A percentile compares a stretch with the other conserved stretches of the same genome.
These are phyloP conservation scores for Diplodia intermedia DNA, from an alignment of 2,329 filamentous ascomycete species.

Conservation along the genomic window DNA sequence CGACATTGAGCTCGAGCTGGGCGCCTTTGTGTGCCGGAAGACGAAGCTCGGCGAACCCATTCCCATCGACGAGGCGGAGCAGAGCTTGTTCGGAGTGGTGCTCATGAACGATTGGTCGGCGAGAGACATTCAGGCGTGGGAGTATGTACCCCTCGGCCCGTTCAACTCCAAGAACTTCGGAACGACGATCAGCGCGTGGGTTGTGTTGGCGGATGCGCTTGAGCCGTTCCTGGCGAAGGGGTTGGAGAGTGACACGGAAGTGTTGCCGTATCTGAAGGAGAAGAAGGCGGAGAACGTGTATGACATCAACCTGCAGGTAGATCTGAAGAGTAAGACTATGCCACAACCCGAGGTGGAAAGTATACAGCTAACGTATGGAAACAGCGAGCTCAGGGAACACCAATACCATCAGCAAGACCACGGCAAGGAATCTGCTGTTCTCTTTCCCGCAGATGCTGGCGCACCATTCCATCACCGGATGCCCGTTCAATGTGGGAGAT, in stretches of 20 bases:
- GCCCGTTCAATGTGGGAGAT: conserved; percentile 75
- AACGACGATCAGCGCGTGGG: conserved; percentile 79
- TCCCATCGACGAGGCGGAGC: conserved; percentile 67
- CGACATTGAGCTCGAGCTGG: conserved; percentile 82
- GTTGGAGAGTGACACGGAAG: conserved; percentile 60
- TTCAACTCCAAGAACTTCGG: conserved; percentile 87
- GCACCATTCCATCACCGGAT: conserved; percentile 79
- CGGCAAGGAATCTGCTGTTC: conserved; percentile 74
- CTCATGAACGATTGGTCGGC: conserved; percentile 90
- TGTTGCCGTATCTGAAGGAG: conserved; percentile 71
- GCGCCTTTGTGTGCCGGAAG: conserved; percentile 71
- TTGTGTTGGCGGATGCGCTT: conserved; percentile 77
- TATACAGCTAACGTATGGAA: conserved; percentile 35
- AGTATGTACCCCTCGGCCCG: conserved; percentile 81
- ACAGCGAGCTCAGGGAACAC: conserved; percentile 56
- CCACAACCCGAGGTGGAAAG: background rate
- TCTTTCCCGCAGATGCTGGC: conserved; percentile 85
- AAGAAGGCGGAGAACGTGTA: conserved; percentile 65
- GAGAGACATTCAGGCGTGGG: conserved; percentile 82
- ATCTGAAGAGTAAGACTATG: conserved; percentile 57
- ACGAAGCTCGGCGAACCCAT: conserved; percentile 72
- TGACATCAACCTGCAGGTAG: conserved; percentile 73
- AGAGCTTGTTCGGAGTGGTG: conserved; percentile 79
- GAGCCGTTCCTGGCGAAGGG: conserved; percentile 68
- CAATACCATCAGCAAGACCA: conserved; percentile 65